Evolutionary conservation across 1,284 basidiomycete species (phyloP), one percentile per base, ranked within the genome.

Genomic region (Pyrrhoderma lamaoense): DNA sequence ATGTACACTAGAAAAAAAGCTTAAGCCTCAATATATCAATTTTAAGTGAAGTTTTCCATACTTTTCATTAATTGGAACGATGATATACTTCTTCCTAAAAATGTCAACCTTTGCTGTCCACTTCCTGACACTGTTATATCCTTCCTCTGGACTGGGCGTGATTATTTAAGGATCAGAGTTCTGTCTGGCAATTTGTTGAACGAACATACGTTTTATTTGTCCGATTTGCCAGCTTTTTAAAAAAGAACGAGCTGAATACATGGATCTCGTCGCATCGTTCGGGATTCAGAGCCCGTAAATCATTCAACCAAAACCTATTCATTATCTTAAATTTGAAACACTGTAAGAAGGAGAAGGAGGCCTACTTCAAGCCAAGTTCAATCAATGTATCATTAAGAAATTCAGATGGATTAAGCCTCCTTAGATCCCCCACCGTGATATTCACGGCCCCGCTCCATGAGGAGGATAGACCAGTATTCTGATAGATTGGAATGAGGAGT

Each of bases 191-290:
- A 37, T 18, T 35, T n/a, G 21, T 13, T 19, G 37, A 19, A 42
- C 18, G 47, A 35, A 67, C 79, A 44, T 65, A 85, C 85, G 78
- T 79, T 62, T 79, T 82, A 56, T 76, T 76, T 54, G 83, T 84
- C n/a, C 21, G 38, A 19, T 31, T 49, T 5, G 39, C 48, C n/a
- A 99, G 70, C 63, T 94, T 93, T 68, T 93, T 89, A 72, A 93
- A 98, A 68, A 99, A 98, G 71, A 97, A 99, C 0, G 94, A 93
- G 64, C 85, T 98, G 73, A 99, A 98, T 4, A 99, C 76, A 62
- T 97, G 83, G 1, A 95, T 77, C 58, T 89, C 75, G 4, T 85
- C 76, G 2, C 80, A 87, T 9, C 90, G 67, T 9, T 71, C 72
- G 0, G 85, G 81, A 53, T 85, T 63, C 23, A 61, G 65, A 23